A percentile compares a stretch with the other conserved stretches of the same genome.
These are phyloP conservation scores for Colletotrichum lupini DNA, from an alignment of 2,329 filamentous ascomycete genomes.

Conservation along the genomic window DNA sequence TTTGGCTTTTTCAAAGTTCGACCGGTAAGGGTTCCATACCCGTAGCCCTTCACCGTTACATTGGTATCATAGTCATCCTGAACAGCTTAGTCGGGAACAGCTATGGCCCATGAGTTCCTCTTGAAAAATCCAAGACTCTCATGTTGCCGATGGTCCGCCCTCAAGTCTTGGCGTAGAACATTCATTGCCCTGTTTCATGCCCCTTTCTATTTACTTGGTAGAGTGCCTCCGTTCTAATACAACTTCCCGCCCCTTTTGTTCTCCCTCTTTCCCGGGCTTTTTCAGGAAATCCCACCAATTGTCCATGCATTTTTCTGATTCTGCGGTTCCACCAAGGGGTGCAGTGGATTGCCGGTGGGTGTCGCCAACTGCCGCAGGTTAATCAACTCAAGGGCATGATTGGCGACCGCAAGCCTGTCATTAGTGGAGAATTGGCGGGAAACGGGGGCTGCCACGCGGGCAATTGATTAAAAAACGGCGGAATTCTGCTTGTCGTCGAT, in stretches of 20 bases:
- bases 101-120: too few species aligned
- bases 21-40: too few species aligned
- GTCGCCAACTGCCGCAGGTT: constrained; percentile 8
- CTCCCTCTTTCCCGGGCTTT: background rate
- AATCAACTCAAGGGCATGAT: constrained; percentile 11
- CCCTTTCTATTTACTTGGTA: background rate
- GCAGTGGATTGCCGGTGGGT: background rate
- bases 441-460: constrained; percentile 6
- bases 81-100: too few species aligned
- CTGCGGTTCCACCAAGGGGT: constrained; percentile 20
- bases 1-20: too few species aligned
- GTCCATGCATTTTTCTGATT: background rate
- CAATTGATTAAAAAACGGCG: constrained; percentile 13
- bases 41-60: background rate
- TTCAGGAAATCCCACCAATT: constrained; percentile 14
- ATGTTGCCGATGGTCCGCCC: background rate
- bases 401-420: background rate
- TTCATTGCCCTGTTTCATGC: background rate
- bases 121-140: background rate
- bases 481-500: constrained; percentile 21
- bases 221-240: background rate
- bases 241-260: background rate
- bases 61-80: too few species aligned
- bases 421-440: background rate
- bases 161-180: background rate